Evolutionary conservation across 1,284 basidiomycete genomes (phyloP), one percentile per base, ranked within the genome.

Genomic region (Pulveroboletus sp.): DNA sequence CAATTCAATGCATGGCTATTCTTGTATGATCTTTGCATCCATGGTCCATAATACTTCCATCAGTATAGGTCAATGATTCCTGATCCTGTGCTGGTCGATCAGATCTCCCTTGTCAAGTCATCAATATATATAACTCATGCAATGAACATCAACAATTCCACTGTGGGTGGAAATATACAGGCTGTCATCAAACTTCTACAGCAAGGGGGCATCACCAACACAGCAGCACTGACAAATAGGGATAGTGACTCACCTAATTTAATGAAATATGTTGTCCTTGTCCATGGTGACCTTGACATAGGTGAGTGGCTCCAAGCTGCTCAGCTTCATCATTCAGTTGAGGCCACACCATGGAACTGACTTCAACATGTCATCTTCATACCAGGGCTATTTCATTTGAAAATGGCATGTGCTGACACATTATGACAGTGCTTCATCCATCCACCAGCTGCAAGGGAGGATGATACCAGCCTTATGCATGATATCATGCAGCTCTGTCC

Each of bases 331-430:
- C 45, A 60, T 0, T 48, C 59, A 4, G 59, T 64, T 1, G 65
- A 74, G 25, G 12, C 28, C 1, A 61, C 58, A 5, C 45, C 59
- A 0, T 67, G 61, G 52, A 22, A 60, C 8, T 58, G 56, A 1
- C 43, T 71, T 2, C 64, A 72, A 24, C 60, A 57, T 45, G 39
- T 72, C 2, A 25, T 73, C 0, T 67, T 69, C 22, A 50, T 74
- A 0, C 52, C 59, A 0, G 70, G 72, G 0, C 50, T 72, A 0
- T 76, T 76, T 40, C 70, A 75, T 31, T n/a, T 71, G 17, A 71
- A 71, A 43, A 76, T 76, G 72, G 71, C 73, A 0, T 67, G 63
- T 49, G 64, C 59, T 0, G 70, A 75, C 54, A 64, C 67, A 2
- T 20, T 76, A 0, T 74, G 69, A 65, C 40, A 51, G 2, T 62